phyloP scores from a whole-genome alignment of 768 basidiomycete species.

The Crepidotus variabilis region DNA sequence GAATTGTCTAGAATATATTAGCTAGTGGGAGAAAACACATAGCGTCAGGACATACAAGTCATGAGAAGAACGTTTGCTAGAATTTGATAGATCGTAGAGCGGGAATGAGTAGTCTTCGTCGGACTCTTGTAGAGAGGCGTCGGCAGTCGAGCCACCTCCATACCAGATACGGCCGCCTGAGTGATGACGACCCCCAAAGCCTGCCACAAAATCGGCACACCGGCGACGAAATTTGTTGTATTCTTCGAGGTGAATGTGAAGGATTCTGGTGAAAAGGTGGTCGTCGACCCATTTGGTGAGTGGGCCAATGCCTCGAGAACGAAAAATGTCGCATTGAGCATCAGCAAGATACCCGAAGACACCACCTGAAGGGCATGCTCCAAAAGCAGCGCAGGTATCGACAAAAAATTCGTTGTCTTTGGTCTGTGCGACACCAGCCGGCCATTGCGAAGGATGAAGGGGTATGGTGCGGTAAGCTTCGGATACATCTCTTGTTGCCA shows the following conservation, averaged over 20 bases:
- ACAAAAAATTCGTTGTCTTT: constrained; percentile 18
- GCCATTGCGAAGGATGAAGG: constrained; percentile 30
- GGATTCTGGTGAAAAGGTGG: constrained; percentile 24
- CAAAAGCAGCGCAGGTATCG: constrained; percentile 23
- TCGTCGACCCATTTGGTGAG: constrained; percentile 29
- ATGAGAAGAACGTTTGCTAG: constrained; percentile 4
- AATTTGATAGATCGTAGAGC: constrained; percentile 14
- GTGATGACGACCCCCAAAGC: constrained; percentile 4
- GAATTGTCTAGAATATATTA: background rate
- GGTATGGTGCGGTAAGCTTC: constrained; percentile 36
- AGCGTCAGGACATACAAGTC: constrained; percentile 9
- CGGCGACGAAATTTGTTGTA: constrained; percentile 20
- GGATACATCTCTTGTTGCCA: constrained; percentile 30
- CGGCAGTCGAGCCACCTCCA: constrained; percentile 13
- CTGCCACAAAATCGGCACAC: constrained; percentile 12
- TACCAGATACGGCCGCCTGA: constrained; percentile 23
- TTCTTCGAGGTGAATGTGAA: constrained; percentile 13
- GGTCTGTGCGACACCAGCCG: constrained; percentile 21
- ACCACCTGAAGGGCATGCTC: constrained; percentile 15
- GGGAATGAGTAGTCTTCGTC: constrained; percentile 26
- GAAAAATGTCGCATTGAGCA: constrained; percentile 18
- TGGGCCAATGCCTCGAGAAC: constrained; percentile 21
- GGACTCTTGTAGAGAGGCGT: constrained; percentile 22
- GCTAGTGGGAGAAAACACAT: too few relatives aligned
- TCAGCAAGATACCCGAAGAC: constrained; percentile 21